A percentile compares a stretch with the other conserved stretches of the same genome.
Evolutionary conservation across 768 basidiomycete genomes (phyloP).

Genomic region (button mushroom (Agaricus bisporus)): DNA sequence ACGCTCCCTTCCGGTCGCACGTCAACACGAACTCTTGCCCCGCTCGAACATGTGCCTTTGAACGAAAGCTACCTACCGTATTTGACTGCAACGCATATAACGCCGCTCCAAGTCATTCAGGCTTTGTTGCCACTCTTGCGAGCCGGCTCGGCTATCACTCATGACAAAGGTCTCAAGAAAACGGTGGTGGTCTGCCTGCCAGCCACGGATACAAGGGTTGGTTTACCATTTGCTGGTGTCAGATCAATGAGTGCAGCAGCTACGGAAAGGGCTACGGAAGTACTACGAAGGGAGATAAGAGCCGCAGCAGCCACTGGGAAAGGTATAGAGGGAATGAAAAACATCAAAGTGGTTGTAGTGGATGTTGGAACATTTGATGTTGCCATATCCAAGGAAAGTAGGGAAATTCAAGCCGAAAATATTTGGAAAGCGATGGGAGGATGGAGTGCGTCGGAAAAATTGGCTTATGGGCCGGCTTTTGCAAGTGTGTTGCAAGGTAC

Average conservation of each 20-base stretch:
- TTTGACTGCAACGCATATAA: conserved; percentile 68
- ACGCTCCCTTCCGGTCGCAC: conserved; percentile 40
- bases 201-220: conserved; percentile 64
- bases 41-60: conserved; percentile 67
- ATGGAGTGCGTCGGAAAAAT: conserved; percentile 71
- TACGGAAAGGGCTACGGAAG: conserved; percentile 64
- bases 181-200: conserved; percentile 73
- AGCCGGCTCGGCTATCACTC: conserved; percentile 42
- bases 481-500: conserved; percentile 35
- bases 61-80: conserved; percentile 61
- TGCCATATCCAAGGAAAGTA: conserved; percentile 15
- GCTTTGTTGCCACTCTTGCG: conserved; percentile 73
- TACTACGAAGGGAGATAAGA: conserved; percentile 68
- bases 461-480: conserved; percentile 69
- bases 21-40: conserved; percentile 42
- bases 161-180: conserved; percentile 42
- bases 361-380: conserved; percentile 63
- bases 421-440: conserved; percentile 51
- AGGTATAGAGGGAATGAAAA: conserved; percentile 48
- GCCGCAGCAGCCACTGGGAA: conserved; percentile 49
- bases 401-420: conserved; percentile 19
- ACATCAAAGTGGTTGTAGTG: conserved; percentile 62
- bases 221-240: conserved; percentile 62
- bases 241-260: conserved; percentile 74
- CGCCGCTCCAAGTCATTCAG: conserved; percentile 73